Base-by-base conservation (phyloP, 2,329 filamentous ascomycete species). In the Alternaria infectoria region DNA sequence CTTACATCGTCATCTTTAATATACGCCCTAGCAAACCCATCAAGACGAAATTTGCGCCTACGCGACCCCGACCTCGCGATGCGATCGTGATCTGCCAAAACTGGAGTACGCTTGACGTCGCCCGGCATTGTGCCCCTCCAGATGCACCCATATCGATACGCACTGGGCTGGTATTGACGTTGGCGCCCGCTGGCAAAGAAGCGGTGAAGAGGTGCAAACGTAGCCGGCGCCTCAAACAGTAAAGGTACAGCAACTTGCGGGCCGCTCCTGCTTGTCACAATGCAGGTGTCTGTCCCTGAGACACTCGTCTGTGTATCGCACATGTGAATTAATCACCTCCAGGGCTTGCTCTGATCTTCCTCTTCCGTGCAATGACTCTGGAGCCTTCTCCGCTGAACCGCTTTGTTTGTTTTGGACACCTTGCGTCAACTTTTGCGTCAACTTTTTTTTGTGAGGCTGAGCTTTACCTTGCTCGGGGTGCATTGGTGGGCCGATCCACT, bases 181-280 rank as follows among this genome's bases (percentile, higher is more conserved):
- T 69, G 71, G 67, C 69, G 66, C 69, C 50, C 61, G 61, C 60
- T 46, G 64, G 67, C 62, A 52, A 78, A 79, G 78, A 73, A 72
- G 76, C 77, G 77, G 77, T 79, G 76, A 74, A 69, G 56, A 61
- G 59, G 66, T 72, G 72, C 69, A 75, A 69, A 73, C 72, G 71
- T 61, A 73, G 65, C 70, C 45, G 30, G 56, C 72, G 69, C 72
- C 70, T 64, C 67, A 59, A 64, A 36, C 56, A 54, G 30, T 44
- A 67, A 70, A 67, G 54, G 61, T 64, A 71, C 69, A 69, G 65
- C 68, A 65, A 60, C 70, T 59, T 51, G 70, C 70, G 66, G 66
- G 62, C 65, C 67, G 69, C 65, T 71, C 68, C 65, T 72, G 66
- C 67, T 67, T 69, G 72, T 71, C 54, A 67, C 62, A 59, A 61